Evolutionary conservation across 345 rosid genomes (phyloP), one percentile per base, ranked within the genome.

Genomic region (Gossypium arboreum): DNA sequence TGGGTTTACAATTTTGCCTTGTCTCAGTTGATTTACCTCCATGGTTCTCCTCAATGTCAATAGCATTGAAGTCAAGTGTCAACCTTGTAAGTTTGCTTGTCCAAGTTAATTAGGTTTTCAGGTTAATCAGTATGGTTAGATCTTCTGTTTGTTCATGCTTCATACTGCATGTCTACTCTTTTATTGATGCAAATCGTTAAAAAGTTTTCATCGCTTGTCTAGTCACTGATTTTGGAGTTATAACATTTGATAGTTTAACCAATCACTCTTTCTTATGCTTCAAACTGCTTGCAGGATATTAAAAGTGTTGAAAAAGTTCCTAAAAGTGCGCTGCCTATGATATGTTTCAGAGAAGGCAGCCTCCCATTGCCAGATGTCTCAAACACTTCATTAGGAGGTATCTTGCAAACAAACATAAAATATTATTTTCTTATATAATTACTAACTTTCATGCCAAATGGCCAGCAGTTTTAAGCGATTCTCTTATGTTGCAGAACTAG

Each of bases 281-380:
- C 63, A 59, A 71, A 61, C 55, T 8, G 56, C 77, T 69, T 50
- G 60, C 86, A 93, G 99, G 88, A 78, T 78, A 71, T 78, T 4
- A 80, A 78, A 78, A 88, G 84, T 64, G 63, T 88, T 51, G 81
- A 76, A 34, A 85, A 80, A 76, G 79, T 89, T 62, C 80, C 96
- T n/a, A 83, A 76, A 73, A 88, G 89, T 78, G 74, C 74, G 27
- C 83, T 88, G 80, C 99, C 97, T 6, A 81, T 91, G 73, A 81
- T 93, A 75, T 95, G 99, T 82, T 83, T 95, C 68, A 87, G 99
- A 88, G 96, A 90, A 73, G 99, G 99, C 57, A 90, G 99, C 81
- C 99, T 90, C 76, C 97, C 97, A 65, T 81, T 95, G 43, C 98
- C 99, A 29, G 95, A 93, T 80, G 84, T 83, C 47, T 81, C 92